Base-by-base conservation (phyloP, 2,329 filamentous ascomycete genomes). In the Nothopassalora personata region DNA sequence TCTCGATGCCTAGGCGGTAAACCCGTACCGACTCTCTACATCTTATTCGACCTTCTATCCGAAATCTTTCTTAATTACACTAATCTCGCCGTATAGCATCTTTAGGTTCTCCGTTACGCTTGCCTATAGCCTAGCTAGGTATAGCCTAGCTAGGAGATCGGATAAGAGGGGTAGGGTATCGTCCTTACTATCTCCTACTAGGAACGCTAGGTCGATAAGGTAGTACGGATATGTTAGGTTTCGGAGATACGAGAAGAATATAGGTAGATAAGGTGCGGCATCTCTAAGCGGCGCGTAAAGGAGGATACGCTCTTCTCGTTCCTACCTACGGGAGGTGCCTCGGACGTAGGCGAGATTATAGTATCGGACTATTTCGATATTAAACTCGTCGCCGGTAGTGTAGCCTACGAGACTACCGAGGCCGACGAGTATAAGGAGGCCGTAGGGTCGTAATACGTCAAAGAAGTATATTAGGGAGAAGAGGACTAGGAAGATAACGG, bases 221-320 rank as follows among this genome's bases (percentile, higher is more conserved):
- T 96, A 89, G 74, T 99, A 95, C 0, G 94, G 94, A 71, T 99
- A 99, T 18, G 94, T 99, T 66, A 99, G 87, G 76, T 99, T 99
- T 67, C 86, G 87, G 59, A 99, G 81, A 73, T 99, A 94, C n/a
- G 89, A 88, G 77, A 99, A 99, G 83, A 99, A 97, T 93, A 99
- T 97, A 62, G 88, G 85, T 52, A 99, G 78, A 80, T 99, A 94
- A 28, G 90, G 82, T 70, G 95, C 87, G 49, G 94, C 94, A 75
- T 99, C 95, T 75, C 94, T 86, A 57, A 99, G 83, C 48, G 94
- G 94, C 15, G 96, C 94, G 75, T 93, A 97, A 59, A 99, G 83
- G 33, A 99, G 81, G 66, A 99, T 96, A 64, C 94, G 86, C 77
- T 99, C 94, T 73, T 96, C 94, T 60, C 91, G 84, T 75, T 97